Evolutionary conservation across 371 early-diverging fungal genomes (phyloP).

Genomic region (Mucor lusitanicus): DNA sequence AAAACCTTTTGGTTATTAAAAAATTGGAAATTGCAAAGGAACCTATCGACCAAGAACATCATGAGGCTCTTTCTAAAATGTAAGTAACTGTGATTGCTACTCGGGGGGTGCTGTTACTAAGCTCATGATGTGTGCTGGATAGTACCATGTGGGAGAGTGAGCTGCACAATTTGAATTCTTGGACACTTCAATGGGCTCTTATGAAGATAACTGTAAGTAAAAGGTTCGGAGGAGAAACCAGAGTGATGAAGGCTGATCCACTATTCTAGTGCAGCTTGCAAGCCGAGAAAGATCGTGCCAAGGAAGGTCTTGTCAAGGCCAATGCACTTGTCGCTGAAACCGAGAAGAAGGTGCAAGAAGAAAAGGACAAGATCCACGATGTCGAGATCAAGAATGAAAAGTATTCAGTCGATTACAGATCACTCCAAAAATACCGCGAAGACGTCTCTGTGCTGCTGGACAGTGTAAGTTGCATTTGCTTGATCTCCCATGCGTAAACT

Average conservation of each 20-base stretch:
- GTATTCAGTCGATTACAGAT: constrained; percentile 40
- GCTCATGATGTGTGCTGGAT: neutral
- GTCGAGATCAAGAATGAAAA: constrained; percentile 38
- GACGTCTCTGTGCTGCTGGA: constrained; percentile 41
- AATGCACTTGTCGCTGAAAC: constrained; percentile 27
- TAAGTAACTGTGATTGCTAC: constrained; percentile 17
- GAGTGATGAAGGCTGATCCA: neutral
- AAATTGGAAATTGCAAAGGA: constrained; percentile 31
- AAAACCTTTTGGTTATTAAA: constrained; percentile 25
- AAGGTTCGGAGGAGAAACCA: neutral
- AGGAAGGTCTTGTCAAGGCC: constrained; percentile 32
- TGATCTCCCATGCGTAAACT: neutral
- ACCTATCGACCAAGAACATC: constrained; percentile 32
- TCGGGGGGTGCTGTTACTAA: neutral
- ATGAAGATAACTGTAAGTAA: constrained; percentile 39
- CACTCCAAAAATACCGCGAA: constrained; percentile 46
- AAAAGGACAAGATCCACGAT: constrained; percentile 29
- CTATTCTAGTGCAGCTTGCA: constrained; percentile 35
- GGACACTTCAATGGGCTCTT: constrained; percentile 43
- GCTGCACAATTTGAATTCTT: constrained; percentile 29
- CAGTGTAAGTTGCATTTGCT: constrained; percentile 18
- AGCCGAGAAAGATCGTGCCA: constrained; percentile 28
- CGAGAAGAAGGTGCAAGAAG: constrained; percentile 23
- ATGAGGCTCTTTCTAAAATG: constrained; percentile 43
- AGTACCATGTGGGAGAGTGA: constrained; percentile 40